Percentiles rank a stretch among this genome's conserved stretches.
phyloP scores from a whole-genome alignment of 176 grass and related monocot species.

The Poa annua region DNA sequence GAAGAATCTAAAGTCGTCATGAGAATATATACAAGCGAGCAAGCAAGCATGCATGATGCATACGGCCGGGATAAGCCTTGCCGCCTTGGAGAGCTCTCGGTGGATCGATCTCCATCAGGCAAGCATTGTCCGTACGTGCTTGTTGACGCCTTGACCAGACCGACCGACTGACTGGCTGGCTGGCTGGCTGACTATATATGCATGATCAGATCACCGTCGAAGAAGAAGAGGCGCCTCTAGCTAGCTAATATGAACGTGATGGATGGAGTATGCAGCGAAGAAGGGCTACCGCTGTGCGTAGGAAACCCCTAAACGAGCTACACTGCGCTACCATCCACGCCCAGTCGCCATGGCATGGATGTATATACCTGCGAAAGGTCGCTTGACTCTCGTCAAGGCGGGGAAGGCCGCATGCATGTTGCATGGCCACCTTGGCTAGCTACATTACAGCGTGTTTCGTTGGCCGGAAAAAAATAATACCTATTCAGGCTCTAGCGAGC shows the following conservation, averaged over 20 bases:
- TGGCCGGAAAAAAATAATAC: too few species aligned
- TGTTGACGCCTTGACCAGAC: too few species aligned
- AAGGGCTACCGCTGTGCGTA: not conserved
- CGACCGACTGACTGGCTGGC: not conserved
- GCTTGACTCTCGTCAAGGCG: slow-evolving; percentile 12
- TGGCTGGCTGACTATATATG: not conserved
- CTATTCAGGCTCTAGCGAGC: too few species aligned
- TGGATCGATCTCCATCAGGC: not conserved
- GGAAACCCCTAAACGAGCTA: not conserved
- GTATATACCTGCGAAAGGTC: not conserved
- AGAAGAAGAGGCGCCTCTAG: too few species aligned
- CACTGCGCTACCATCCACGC: not conserved
- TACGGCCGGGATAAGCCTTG: slow-evolving; percentile 17
- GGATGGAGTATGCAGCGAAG: not conserved
- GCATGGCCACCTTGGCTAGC: not conserved
- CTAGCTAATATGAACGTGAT: slow-evolving; percentile 11
- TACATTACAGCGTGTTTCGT: not conserved
- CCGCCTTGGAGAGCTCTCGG: not conserved
- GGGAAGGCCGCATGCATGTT: not conserved
- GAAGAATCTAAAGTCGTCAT: not conserved
- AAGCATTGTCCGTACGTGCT: not conserved
- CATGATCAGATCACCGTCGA: not conserved
- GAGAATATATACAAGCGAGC: not conserved
- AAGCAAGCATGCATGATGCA: not conserved
- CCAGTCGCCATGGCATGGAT: not conserved